phyloP scores from a whole-genome alignment of 176 grass and related monocot genomes.

The Triticum timopheevii region DNA sequence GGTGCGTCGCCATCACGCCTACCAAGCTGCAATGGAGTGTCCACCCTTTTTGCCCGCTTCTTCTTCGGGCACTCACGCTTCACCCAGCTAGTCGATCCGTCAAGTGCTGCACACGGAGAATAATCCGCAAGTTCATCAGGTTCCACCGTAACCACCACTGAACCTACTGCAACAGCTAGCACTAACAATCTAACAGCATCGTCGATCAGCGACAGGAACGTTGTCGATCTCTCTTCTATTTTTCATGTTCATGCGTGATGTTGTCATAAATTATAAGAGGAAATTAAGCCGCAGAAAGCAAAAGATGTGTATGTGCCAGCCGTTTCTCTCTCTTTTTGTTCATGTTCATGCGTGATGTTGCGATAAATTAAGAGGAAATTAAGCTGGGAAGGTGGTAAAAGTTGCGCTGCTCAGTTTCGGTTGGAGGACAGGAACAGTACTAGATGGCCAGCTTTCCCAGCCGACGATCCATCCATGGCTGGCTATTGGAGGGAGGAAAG shows the following conservation, averaged over 20 bases:
- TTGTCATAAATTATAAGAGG: neutral
- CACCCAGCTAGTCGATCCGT: too few species aligned
- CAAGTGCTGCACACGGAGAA: too few species aligned
- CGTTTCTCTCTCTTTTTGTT: neutral
- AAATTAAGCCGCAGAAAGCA: neutral
- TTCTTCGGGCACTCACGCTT: too few species aligned
- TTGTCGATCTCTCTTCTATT: neutral
- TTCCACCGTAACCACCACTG: conserved; percentile 35
- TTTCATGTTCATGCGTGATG: neutral
- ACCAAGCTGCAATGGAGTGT: too few species aligned
- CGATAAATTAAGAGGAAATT: too few species aligned
- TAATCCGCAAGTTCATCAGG: too few species aligned
- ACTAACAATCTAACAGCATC: neutral
- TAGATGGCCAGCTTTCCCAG: neutral
- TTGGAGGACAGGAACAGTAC: neutral
- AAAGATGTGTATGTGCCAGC: neutral
- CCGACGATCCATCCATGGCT: neutral
- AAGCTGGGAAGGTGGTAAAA: neutral
- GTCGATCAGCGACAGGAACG: conserved; percentile 28
- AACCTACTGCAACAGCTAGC: neutral
- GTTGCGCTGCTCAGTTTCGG: neutral
- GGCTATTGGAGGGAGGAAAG: conserved; percentile 3
- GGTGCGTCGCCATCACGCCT: too few species aligned
- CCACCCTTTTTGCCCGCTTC: too few species aligned
- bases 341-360: too few species aligned